Percentiles rank a stretch among this genome's conserved stretches.
Evolutionary conservation across 1,284 basidiomycete species (phyloP).

Genomic region (Ganoderma resinaceum): DNA sequence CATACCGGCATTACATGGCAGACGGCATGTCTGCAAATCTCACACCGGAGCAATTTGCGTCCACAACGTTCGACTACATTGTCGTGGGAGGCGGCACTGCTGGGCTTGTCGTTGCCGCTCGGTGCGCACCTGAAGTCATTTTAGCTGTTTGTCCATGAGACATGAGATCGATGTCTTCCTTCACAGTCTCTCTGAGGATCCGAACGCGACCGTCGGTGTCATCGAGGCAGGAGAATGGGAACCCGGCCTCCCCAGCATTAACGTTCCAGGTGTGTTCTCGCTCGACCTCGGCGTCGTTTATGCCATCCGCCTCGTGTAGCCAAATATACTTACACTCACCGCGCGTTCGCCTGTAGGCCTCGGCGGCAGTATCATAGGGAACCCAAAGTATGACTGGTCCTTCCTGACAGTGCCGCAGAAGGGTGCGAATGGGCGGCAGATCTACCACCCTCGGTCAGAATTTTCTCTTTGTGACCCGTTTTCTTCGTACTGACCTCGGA

Average conservation of each 20-base stretch:
- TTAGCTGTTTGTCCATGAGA: not conserved
- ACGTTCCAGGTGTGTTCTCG: slow-evolving; percentile 15
- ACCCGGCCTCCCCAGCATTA: slow-evolving; percentile 26
- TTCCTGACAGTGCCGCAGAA: slow-evolving; percentile 24
- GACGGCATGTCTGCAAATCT: not conserved
- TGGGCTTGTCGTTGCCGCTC: slow-evolving; percentile 10
- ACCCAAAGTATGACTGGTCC: slow-evolving; percentile 29
- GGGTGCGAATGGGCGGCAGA: slow-evolving; percentile 15
- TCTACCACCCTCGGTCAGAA: slow-evolving; percentile 9
- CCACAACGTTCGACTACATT: slow-evolving; percentile 36
- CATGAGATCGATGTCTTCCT: not conserved
- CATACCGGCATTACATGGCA: not conserved
- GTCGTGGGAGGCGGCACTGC: slow-evolving; percentile 30
- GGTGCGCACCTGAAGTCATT: slow-evolving; percentile 3
- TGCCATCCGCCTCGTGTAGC: not conserved
- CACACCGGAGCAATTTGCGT: slow-evolving; percentile 5
- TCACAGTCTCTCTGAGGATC: slow-evolving; percentile 48
- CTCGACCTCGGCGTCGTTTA: not conserved
- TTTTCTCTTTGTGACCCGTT: not conserved
- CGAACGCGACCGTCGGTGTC: slow-evolving; percentile 41
- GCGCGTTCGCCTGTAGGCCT: slow-evolving; percentile 3
- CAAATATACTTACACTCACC: not conserved
- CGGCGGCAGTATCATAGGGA: slow-evolving; percentile 8
- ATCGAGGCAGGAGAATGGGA: slow-evolving; percentile 39
- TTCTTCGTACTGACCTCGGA: slow-evolving; percentile 7